Evolutionary conservation across 75 land plant genomes (phyloP).

Genomic region (Azolla pinnata): DNA sequence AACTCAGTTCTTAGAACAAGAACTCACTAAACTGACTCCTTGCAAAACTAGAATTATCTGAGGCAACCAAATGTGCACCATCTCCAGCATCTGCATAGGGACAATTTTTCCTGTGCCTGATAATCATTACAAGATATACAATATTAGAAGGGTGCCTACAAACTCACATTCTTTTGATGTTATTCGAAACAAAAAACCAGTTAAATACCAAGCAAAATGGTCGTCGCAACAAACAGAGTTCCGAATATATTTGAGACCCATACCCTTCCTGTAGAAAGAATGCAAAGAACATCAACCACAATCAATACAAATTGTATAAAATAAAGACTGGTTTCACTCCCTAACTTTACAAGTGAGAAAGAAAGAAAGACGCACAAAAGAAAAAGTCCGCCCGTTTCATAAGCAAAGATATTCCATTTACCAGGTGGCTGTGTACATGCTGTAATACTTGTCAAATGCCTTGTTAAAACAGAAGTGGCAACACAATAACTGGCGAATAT

Average conservation of each 20-base stretch:
- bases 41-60: too few relatives aligned
- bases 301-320: neutral
- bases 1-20: too few relatives aligned
- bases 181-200: neutral
- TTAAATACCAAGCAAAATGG: constrained; percentile 45
- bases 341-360: too few relatives aligned
- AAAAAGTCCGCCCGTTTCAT: too few relatives aligned
- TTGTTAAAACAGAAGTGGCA: constrained; percentile 45
- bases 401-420: constrained; percentile 16
- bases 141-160: neutral
- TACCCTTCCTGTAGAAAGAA: constrained; percentile 37
- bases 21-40: too few relatives aligned
- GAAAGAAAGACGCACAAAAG: too few relatives aligned
- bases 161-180: neutral
- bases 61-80: constrained; percentile 35
- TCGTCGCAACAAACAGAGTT: constrained; percentile 57
- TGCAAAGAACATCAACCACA: neutral
- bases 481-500: constrained; percentile 43
- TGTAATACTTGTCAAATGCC: constrained; percentile 61
- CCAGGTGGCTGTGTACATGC: constrained; percentile 60
- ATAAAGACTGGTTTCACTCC: neutral
- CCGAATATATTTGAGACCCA: constrained; percentile 40
- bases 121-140: too few relatives aligned
- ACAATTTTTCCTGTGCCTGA: constrained; percentile 68
- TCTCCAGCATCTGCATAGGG: constrained; percentile 43